Percentiles rank a stretch among this genome's conserved stretches.
Conservation (phyloP, 2,329 filamentous ascomycete species). For the Penicillium sp. region DNA sequence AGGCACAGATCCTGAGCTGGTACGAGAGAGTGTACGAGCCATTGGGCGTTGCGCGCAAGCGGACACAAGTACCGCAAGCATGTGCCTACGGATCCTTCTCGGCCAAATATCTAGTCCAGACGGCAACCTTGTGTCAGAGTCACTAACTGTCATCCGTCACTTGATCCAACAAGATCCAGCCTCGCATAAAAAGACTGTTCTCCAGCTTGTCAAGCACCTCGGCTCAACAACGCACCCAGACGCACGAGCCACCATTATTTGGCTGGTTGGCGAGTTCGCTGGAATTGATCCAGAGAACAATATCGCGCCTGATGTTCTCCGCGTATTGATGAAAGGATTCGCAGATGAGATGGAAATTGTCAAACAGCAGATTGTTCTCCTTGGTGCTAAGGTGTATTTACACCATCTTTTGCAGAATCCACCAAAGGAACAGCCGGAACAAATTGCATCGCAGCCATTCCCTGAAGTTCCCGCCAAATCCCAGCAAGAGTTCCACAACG, state of each 20-base stretch:
- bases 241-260: slow-evolving; percentile 91
- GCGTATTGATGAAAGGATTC: slow-evolving; percentile 84
- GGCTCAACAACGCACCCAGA: slow-evolving; percentile 84
- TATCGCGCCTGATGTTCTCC: slow-evolving; percentile 87
- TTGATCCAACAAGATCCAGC: slow-evolving; percentile 87
- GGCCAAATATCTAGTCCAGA: slow-evolving; percentile 86
- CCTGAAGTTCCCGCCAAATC: slow-evolving; percentile 9
- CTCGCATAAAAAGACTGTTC: slow-evolving; percentile 78
- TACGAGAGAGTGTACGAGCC: slow-evolving; percentile 85
- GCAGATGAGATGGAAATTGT: slow-evolving; percentile 78
- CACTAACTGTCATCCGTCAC: slow-evolving; percentile 90
- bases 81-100: slow-evolving; percentile 80
- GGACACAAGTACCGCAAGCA: slow-evolving; percentile 66
- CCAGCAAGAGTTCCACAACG: slow-evolving; percentile 33
- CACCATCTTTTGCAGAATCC: slow-evolving; percentile 68
- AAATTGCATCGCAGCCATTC: slow-evolving; percentile 21
- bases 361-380: slow-evolving; percentile 85
- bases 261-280: slow-evolving; percentile 94
- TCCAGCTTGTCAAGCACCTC: slow-evolving; percentile 85
- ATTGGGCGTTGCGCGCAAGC: slow-evolving; percentile 91
- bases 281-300: slow-evolving; percentile 78
- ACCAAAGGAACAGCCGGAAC: slow-evolving; percentile 21
- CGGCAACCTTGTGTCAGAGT: slow-evolving; percentile 84
- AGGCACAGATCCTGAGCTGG: slow-evolving; percentile 70
- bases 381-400: slow-evolving; percentile 95